A percentile compares a stretch with the other conserved stretches of the same genome.
Evolutionary conservation across 2,329 filamentous ascomycete species (phyloP).

Genomic region (Penicillium sp.): DNA sequence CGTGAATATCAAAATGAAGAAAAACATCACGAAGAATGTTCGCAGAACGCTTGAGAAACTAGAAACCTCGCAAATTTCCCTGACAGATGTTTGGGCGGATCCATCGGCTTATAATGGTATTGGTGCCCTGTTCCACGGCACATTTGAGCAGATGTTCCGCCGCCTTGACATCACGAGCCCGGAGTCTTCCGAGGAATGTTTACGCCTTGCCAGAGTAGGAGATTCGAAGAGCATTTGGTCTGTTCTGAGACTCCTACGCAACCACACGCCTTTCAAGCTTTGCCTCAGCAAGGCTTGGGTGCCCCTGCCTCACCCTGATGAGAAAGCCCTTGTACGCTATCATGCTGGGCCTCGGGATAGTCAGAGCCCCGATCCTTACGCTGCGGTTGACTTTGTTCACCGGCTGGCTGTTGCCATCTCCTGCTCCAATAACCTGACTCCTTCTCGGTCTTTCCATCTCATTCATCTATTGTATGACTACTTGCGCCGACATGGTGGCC

Average conservation of each 20-base stretch:
- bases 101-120: conserved; percentile 33
- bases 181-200: conserved; percentile 35
- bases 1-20: conserved; percentile 32
- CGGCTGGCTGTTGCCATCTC: conserved; percentile 51
- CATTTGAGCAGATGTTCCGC: conserved; percentile 37
- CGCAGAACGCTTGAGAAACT: conserved; percentile 31
- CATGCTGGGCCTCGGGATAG: conserved; percentile 26
- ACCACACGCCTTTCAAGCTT: conserved; percentile 44
- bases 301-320: conserved; percentile 27
- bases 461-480: conserved; percentile 54
- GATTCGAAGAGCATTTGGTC: conserved; percentile 33
- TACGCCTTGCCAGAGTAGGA: conserved; percentile 38
- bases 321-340: conserved; percentile 34
- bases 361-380: conserved; percentile 37
- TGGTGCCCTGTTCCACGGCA: conserved; percentile 31
- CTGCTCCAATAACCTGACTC: conserved; percentile 38
- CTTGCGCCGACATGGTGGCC: conserved; percentile 47
- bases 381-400: conserved; percentile 50
- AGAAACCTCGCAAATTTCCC: conserved; percentile 32
- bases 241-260: conserved; percentile 40
- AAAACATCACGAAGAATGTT: conserved; percentile 28
- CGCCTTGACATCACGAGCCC: conserved; percentile 41
- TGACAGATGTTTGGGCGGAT: conserved; percentile 36
- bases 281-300: conserved; percentile 40
- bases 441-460: conserved; percentile 50